Evolutionary conservation across 2,329 filamentous ascomycete species (phyloP).

Genomic region (Tolypocladium ovalisporum): DNA sequence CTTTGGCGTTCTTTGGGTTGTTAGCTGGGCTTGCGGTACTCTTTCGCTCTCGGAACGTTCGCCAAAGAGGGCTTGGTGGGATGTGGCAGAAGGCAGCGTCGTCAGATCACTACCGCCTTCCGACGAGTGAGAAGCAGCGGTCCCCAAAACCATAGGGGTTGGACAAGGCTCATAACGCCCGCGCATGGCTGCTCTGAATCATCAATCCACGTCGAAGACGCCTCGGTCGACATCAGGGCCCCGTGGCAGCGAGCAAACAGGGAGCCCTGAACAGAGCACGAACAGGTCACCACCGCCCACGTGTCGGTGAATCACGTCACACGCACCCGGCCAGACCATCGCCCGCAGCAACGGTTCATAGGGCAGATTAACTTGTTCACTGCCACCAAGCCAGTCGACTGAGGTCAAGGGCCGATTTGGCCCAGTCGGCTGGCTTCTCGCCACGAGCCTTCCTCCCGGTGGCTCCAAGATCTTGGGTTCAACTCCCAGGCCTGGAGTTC

Average conservation of each 20-base stretch:
- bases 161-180: background rate
- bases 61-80: background rate
- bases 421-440: background rate
- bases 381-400: background rate
- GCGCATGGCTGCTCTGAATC: background rate
- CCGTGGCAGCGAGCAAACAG: background rate
- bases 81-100: background rate
- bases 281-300: background rate
- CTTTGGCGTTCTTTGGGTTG: background rate
- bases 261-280: background rate
- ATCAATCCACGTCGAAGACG: background rate
- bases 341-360: background rate
- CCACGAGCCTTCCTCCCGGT: background rate
- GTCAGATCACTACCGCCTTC: background rate
- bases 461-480: background rate
- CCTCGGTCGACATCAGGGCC: background rate
- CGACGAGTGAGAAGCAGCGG: background rate
- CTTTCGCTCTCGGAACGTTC: background rate
- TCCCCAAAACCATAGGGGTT: background rate
- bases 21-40: background rate
- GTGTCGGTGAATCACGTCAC: background rate
- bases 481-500: too few relatives aligned
- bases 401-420: background rate
- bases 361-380: background rate
- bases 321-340: background rate